These are phyloP conservation scores for Epichloe amarillans DNA, from an alignment of 2,329 filamentous ascomycete genomes.

Conservation along the genomic window DNA sequence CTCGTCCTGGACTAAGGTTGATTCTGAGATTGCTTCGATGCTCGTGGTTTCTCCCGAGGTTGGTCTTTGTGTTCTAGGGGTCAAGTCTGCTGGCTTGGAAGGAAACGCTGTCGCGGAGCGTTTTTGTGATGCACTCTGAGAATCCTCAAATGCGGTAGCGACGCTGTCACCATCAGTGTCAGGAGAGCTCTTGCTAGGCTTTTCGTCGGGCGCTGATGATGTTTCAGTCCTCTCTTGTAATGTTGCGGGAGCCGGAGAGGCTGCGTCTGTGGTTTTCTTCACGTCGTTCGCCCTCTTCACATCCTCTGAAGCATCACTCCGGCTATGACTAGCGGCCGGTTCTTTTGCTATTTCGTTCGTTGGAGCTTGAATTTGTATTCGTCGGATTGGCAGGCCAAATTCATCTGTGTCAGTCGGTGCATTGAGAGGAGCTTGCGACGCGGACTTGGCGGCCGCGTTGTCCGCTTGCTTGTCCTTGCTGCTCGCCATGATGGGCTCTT, in stretches of 20 bases:
- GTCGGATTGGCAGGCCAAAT: constrained; percentile 53
- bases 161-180: constrained; percentile 21
- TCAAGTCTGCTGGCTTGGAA: background rate
- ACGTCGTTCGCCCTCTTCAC: background rate
- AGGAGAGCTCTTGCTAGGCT: background rate
- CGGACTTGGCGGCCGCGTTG: constrained; percentile 9
- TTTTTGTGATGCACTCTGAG: constrained; percentile 17
- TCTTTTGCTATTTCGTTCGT: constrained; percentile 9
- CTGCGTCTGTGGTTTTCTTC: background rate
- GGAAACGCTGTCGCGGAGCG: constrained; percentile 1
- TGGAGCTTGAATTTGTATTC: constrained; percentile 25
- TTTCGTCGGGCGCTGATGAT: background rate
- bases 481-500: constrained; percentile 8
- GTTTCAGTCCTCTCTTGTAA: background rate
- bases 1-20: background rate
- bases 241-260: background rate
- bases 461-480: constrained; percentile 14
- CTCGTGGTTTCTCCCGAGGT: background rate
- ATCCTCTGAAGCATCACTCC: background rate
- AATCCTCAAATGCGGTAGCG: constrained; percentile 23
- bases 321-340: constrained; percentile 4
- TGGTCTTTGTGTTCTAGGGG: background rate
- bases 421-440: constrained; percentile 15
- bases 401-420: constrained; percentile 45
- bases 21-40: background rate